Conservation (phyloP, 306 rosid species). For the Parietaria judaica region DNA sequence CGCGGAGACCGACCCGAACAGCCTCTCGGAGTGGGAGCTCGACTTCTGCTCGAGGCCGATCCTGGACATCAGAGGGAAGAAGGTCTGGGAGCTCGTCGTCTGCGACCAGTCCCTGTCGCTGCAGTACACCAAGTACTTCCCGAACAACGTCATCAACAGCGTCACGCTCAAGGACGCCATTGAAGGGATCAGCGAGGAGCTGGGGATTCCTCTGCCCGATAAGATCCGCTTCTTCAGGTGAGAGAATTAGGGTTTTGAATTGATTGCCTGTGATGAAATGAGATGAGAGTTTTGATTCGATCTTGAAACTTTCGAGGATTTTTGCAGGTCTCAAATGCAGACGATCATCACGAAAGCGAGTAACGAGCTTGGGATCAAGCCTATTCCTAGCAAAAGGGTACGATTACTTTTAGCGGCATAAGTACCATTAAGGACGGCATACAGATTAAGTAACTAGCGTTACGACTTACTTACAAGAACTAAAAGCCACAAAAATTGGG, state of each 20-base stretch:
- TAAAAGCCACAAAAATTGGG: too few relatives aligned
- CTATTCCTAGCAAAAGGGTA: constrained; percentile 93
- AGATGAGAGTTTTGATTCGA: neutral
- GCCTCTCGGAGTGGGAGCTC: constrained; percentile 74
- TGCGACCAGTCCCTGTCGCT: constrained; percentile 78
- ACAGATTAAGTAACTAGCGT: too few relatives aligned
- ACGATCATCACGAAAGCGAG: constrained; percentile 88
- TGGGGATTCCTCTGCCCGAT: constrained; percentile 61
- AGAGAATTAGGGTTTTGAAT: neutral
- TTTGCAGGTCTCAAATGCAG: constrained; percentile 94
- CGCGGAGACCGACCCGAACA: constrained; percentile 50
- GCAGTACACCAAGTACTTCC: constrained; percentile 82
- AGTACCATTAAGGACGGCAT: neutral
- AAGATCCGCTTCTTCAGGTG: constrained; percentile 89
- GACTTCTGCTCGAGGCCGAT: constrained; percentile 96
- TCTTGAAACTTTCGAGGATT: neutral
- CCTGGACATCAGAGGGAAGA: constrained; percentile 81
- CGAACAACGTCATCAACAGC: constrained; percentile 87
- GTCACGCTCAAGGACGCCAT: constrained; percentile 77
- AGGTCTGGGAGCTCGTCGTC: constrained; percentile 87
- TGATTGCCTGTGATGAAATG: neutral
- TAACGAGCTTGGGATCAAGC: constrained; percentile 70
- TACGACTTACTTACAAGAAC: too few relatives aligned
- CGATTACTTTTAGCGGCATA: neutral
- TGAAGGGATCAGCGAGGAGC: constrained; percentile 41